phyloP scores from a whole-genome alignment of 805 yeast genomes.

The Ogataea populi-albae region DNA sequence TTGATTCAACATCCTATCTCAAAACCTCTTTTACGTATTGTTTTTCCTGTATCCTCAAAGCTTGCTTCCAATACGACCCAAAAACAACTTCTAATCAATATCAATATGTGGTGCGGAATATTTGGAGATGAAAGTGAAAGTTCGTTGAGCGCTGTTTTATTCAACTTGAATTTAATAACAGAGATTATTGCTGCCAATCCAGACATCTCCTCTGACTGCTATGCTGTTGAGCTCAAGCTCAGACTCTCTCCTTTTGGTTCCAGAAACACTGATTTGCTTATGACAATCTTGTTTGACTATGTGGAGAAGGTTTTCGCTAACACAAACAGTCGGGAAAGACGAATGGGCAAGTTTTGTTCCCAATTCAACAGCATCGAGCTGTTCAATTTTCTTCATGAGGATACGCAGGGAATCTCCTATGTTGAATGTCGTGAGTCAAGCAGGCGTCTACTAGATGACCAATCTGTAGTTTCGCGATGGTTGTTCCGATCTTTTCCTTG shows the following conservation, averaged over 20 bases:
- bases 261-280: conserved; percentile 33
- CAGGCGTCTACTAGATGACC: conserved; percentile 37
- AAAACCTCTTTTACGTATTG: conserved; percentile 40
- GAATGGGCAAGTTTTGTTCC: conserved; percentile 41
- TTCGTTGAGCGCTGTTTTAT: conserved; percentile 45
- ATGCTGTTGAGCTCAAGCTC: conserved; percentile 46
- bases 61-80: conserved; percentile 8
- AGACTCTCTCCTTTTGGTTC: conserved; percentile 47
- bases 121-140: conserved; percentile 61
- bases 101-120: conserved; percentile 50
- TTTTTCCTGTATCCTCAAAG: conserved; percentile 33
- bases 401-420: conserved; percentile 37
- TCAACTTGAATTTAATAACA: conserved; percentile 34
- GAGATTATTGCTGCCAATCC: conserved; percentile 39
- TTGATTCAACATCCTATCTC: conserved; percentile 34
- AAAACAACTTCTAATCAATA: conserved; percentile 30
- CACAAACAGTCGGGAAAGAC: conserved; percentile 11
- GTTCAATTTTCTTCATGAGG: conserved; percentile 44
- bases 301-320: conserved; percentile 18
- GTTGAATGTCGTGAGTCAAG: conserved; percentile 47
- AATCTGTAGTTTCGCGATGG: conserved; percentile 35
- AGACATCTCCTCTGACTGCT: conserved; percentile 16
- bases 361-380: conserved; percentile 48
- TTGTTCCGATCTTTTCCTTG: conserved; percentile 41
- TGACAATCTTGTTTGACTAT: conserved; percentile 35